Base-by-base conservation (phyloP, 257 asterid genomes). In the Solanum arcanum region DNA sequence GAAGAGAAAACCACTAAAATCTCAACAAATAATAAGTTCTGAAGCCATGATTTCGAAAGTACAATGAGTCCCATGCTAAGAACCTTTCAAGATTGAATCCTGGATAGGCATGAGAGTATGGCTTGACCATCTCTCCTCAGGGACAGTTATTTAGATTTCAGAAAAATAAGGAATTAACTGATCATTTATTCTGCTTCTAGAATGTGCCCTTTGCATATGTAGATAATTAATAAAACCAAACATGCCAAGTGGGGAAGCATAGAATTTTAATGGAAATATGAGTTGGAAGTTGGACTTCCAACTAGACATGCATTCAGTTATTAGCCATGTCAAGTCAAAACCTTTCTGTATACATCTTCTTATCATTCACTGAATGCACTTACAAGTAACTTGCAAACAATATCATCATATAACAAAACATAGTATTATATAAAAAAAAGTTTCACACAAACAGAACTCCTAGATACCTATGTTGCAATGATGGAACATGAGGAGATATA, bases 231-330 rank as follows among this genome's bases (percentile, higher is more conserved):
- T 15, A 33, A 69, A 68, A 27, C 69, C 88, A 69, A 70, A 83
- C 86, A 86, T 39, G 33, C 68, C 76, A 16, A 85, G 44, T 88
- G 64, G 60, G 68, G 7, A 78, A 81, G 20, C 44, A 90, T 86
- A 74, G 86, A 88, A 89, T 37, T 85, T 46, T 64, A 81, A 41
- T 86, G 35, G 52, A 87, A n/a, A 35, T 59, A 72, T 88, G 88
- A 88, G 84, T 83, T 89, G 90, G 90, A 86, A 89, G 86, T 88
- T 90, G 90, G 90, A 85, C 85, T 80, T 88, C 94, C 92, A 91
- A 89, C 90, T 86, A 91, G 89, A 64, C 86, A 83, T 37, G 49
- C 49, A 75, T 86, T 62, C 56, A 41, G 64, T 60, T 66, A 9
- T 83, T 37, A 70, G 25, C 35, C 46, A 87, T 35, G 60, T 77